A percentile compares a stretch with the other conserved stretches of the same genome.
These are phyloP conservation scores for Fragaria nilgerrensis DNA, from an alignment of 306 rosid species.

Conservation along the genomic window DNA sequence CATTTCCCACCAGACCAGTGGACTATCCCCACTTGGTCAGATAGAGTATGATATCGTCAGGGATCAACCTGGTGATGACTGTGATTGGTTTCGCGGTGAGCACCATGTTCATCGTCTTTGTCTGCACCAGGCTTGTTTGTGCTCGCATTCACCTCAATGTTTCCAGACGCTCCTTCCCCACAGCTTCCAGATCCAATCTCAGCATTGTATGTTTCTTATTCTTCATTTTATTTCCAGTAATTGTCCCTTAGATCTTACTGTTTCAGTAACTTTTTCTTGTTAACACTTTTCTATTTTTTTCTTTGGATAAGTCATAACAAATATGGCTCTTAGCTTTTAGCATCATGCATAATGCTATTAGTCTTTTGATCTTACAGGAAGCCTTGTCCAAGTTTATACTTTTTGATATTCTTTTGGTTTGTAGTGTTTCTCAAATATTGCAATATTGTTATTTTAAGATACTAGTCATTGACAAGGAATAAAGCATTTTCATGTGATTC, in stretches of 20 bases:
- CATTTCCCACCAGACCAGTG: not conserved
- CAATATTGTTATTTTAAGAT: constrained; percentile 1
- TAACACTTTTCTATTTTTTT: not conserved
- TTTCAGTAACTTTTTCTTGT: not conserved
- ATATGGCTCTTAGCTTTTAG: not conserved
- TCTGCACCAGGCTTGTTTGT: constrained; percentile 84
- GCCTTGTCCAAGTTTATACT: not conserved
- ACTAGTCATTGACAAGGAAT: constrained; percentile 23
- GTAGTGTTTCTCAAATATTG: not conserved
- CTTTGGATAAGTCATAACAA: not conserved
- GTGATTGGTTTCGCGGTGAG: constrained; percentile 92
- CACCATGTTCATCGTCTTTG: constrained; percentile 87
- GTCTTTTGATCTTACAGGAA: not conserved
- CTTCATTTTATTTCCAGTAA: not conserved
- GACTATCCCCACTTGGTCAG: no score
- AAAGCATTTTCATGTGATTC: constrained; percentile 14
- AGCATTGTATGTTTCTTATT: constrained; percentile 39
- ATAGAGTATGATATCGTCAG: constrained; percentile 66
- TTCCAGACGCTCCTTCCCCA: constrained; percentile 67
- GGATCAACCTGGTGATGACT: constrained; percentile 92
- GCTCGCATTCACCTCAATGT: constrained; percentile 84
- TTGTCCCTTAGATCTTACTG: constrained; percentile 9
- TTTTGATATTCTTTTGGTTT: not conserved
- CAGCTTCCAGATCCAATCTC: constrained; percentile 83
- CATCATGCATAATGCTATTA: not conserved